Evolutionary conservation across 495 filamentous ascomycete species (phyloP), one percentile per base, ranked within the genome.

Genomic region (Bacidia rubella): DNA sequence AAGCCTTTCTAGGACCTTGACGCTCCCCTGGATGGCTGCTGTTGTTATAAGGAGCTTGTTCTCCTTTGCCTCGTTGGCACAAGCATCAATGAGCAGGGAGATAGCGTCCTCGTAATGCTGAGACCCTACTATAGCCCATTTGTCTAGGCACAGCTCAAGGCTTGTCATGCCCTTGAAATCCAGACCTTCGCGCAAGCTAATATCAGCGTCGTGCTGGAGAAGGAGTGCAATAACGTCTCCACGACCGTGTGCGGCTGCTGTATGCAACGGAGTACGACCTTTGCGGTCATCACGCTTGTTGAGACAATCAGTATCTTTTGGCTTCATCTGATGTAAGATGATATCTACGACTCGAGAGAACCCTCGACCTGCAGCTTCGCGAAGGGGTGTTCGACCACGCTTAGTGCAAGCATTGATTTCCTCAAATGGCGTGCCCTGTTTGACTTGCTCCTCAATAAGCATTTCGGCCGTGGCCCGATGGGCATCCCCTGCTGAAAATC

Each of bases 191-290:
- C 47, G 47, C 15, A 50, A 25, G n/a, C 1, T 32, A 19, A 35
- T n/a, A 51, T 54, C 43, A 2, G 52, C 41, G 35, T 43, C 52
- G 32, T 53, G 9, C 26, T 54, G 52, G 17, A 54, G 24, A 12
- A 54, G 45, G 7, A 54, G 20, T 15, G n/a, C 52, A 2, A 38
- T 50, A 11, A 35, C 52, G 1, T 54, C 55, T 32, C 32, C 29
- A 2, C 52, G 55, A 22, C 57, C 57, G 26, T 41, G 44, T 21
- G 26, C 19, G 15, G 51, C 55, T 12, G 57, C 57, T 15, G 56
- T 53, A 25, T 60, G 57, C 11, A 59, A 49, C 11, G 54, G n/a
- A 21, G 54, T 53, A 45, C 56, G 56, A 12, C 57, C 54, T 40
- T 53, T 59, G 19, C 43, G 48, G 11, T 41, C 49, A 38, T 59